Base-by-base conservation (phyloP, 2,329 filamentous ascomycete genomes). In the Cytospora mali region DNA sequence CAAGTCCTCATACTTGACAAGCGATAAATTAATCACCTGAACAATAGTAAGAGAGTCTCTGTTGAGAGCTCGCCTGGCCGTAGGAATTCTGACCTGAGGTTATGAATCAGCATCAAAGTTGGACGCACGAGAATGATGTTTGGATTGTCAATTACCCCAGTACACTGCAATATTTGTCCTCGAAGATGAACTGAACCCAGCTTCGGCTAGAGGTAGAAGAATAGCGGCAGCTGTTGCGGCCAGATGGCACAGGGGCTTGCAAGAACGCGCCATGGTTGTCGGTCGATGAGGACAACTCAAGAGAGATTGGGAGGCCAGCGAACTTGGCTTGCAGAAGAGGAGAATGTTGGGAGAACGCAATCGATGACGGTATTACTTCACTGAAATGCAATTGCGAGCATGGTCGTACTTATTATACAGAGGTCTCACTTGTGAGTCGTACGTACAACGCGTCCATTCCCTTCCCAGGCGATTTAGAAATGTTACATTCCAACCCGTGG, bases 121-220 rank as follows among this genome's bases (percentile, higher is more conserved):
- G 14, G 7, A 23, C 4, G n/a, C 18, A 16, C 16, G 9, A 23
- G 18, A 55, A 42, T 70, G 13, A 66, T 29, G 14, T 56, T 9
- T 57, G 14, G 39, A 9, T 27, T 33, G 60, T 59, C 74, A 69
- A 9, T 33, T 74, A 77, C 87, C 88, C 88, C 88, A 91, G 72
- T 91, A 91, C 1, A 89, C 78, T 28, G 83, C 86, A 59, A 90
- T 71, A 68, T 89, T 90, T 55, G 72, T 77, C 2, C 71, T 68
- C 1, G 80, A 78, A n/a, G 69, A 70, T 5, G 81, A 64, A 64
- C 80, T 74, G 67, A 85, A 82, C 14, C 76, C 79, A 23, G 78
- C 79, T 35, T 74, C 66, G 21, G 68, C 74, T 2, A 69, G 63
- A 6, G 76, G 74, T 21, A 73, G 64, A 21, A 51, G 18, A 11